Percentiles rank a stretch among this genome's conserved stretches.
phyloP scores from a whole-genome alignment of 495 filamentous ascomycete species.

The Hypoxylon lienhwacheense region DNA sequence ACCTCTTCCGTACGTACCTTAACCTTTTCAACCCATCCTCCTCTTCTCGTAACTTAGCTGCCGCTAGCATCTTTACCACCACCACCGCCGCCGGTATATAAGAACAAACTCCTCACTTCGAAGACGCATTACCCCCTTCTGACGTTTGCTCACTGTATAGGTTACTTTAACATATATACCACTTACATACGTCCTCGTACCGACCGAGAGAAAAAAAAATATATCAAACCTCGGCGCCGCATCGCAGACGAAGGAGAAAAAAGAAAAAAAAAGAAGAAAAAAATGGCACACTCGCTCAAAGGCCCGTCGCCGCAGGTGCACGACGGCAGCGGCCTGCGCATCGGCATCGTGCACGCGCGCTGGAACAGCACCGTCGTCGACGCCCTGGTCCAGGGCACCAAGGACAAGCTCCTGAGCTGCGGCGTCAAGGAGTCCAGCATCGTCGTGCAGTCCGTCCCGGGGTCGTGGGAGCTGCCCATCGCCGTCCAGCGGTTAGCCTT shows the following conservation, averaged over 20 bases:
- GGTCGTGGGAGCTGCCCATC: slow-evolving; percentile 89
- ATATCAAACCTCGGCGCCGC: neutral
- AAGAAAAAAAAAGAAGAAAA: neutral
- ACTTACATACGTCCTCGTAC: neutral
- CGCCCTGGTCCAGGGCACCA: slow-evolving; percentile 70
- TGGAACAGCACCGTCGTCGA: slow-evolving; percentile 85
- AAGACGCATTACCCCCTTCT: neutral
- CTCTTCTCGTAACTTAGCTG: slow-evolving; percentile 1
- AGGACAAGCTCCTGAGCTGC: slow-evolving; percentile 54
- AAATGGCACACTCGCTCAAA: slow-evolving; percentile 44
- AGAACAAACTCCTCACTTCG: slow-evolving; percentile 8
- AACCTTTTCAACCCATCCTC: no score
- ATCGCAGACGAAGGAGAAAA: neutral
- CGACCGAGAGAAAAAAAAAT: neutral
- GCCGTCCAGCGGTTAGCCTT: slow-evolving; percentile 73
- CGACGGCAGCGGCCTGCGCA: slow-evolving; percentile 77
- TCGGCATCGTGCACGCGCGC: slow-evolving; percentile 92
- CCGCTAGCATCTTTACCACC: neutral
- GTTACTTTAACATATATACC: neutral
- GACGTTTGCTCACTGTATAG: neutral
- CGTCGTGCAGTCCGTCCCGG: slow-evolving; percentile 83
- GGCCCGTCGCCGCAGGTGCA: slow-evolving; percentile 50
- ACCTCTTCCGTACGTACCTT: no score
- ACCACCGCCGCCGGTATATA: no score
- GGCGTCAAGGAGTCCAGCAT: slow-evolving; percentile 90